phyloP scores from a whole-genome alignment of 768 basidiomycete genomes.

The Rhodocollybia butyracea region DNA sequence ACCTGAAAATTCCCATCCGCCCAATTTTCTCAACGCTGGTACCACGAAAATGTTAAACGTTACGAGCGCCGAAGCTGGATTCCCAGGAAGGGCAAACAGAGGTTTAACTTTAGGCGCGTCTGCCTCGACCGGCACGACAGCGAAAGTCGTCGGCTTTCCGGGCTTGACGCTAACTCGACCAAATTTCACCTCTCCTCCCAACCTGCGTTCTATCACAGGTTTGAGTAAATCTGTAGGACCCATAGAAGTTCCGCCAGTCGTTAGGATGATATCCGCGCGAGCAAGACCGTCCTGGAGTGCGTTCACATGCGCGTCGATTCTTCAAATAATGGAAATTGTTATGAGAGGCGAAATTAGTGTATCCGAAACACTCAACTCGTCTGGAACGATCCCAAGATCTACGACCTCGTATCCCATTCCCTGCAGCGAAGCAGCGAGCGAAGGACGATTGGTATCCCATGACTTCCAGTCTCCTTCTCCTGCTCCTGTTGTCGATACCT shows the following conservation, averaged over 20 bases:
- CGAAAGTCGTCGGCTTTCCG: constrained; percentile 91
- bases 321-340: constrained; percentile 21
- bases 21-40: constrained; percentile 70
- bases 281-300: constrained; percentile 57
- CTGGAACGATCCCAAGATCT: constrained; percentile 78
- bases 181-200: constrained; percentile 78
- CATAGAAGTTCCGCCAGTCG: constrained; percentile 92
- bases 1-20: constrained; percentile 52
- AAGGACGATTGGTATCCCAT: constrained; percentile 85
- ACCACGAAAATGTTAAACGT: constrained; percentile 84
- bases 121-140: constrained; percentile 52
- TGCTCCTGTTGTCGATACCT: constrained; percentile 32
- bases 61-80: constrained; percentile 85
- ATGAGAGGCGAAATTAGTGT: background rate
- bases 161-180: constrained; percentile 81
- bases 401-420: constrained; percentile 73
- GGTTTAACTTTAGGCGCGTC: constrained; percentile 40
- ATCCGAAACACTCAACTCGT: constrained; percentile 48
- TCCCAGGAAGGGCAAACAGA: constrained; percentile 84
- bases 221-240: constrained; percentile 85
- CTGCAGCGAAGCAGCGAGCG: constrained; percentile 64
- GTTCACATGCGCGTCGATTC: constrained; percentile 53
- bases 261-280: constrained; percentile 70
- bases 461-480: constrained; percentile 55
- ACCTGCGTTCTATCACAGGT: constrained; percentile 79